These are phyloP conservation scores for Metarhizium humberi DNA, from an alignment of 2,329 filamentous ascomycete species.

Conservation along the genomic window DNA sequence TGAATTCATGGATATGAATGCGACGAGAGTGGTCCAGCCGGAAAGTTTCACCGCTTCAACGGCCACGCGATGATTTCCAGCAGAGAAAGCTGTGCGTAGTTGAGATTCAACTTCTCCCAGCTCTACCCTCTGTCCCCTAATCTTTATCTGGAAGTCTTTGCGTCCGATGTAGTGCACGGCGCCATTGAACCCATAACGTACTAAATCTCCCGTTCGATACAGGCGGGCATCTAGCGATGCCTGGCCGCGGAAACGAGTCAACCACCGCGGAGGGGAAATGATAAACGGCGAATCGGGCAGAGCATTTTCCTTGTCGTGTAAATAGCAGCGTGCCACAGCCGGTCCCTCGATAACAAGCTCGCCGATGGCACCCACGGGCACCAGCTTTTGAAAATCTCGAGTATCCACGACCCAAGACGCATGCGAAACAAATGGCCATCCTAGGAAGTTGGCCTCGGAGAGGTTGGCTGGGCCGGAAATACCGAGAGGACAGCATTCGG, in stretches of 20 bases:
- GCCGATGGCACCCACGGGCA: not conserved
- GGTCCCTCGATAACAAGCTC: slow-evolving; percentile 2
- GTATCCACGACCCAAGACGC: not conserved
- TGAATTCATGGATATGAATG: not conserved
- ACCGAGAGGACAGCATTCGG: too few relatives aligned
- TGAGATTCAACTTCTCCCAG: slow-evolving; percentile 2
- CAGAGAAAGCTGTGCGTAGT: not conserved
- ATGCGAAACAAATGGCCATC: too few relatives aligned
- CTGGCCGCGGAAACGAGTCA: not conserved
- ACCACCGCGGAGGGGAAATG: not conserved
- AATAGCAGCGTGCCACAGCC: not conserved
- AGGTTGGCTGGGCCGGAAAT: too few relatives aligned
- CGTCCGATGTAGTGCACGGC: not conserved
- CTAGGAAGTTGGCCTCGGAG: too few relatives aligned
- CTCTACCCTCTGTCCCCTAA: slow-evolving; percentile 2
- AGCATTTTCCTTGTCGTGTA: not conserved
- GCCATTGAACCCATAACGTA: not conserved
- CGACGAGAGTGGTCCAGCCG: not conserved
- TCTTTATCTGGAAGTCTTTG: slow-evolving; percentile 1
- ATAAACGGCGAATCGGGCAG: not conserved
- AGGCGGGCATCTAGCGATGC: not conserved
- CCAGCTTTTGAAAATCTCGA: not conserved
- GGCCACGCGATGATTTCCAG: not conserved
- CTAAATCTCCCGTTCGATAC: slow-evolving; percentile 1
- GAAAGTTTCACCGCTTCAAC: not conserved